Percentiles rank a stretch among this genome's conserved stretches.
phyloP scores from a whole-genome alignment of 176 grass and related monocot genomes.

The Aegilops sharonensis region DNA sequence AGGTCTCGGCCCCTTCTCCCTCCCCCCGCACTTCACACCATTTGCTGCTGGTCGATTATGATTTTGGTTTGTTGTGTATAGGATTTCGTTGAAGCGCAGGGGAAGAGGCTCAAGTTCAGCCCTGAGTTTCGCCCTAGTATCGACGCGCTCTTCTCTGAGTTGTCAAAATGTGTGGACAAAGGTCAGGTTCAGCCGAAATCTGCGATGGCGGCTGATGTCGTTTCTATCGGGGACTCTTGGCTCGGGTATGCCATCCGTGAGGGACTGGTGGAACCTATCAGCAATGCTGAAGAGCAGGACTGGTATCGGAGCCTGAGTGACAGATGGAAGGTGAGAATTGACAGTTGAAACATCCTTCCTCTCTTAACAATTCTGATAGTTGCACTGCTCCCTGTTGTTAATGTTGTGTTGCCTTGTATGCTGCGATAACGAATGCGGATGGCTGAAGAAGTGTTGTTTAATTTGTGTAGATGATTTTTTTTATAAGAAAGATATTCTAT shows the following conservation, averaged over 20 bases:
- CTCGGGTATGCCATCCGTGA: slow-evolving; percentile 59
- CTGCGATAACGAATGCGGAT: background rate
- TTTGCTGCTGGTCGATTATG: background rate
- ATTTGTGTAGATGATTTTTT: background rate
- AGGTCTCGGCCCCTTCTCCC: slow-evolving; percentile 42
- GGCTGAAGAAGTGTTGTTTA: background rate
- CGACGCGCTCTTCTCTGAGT: slow-evolving; percentile 64
- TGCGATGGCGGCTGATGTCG: slow-evolving; percentile 63
- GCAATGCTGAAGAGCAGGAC: slow-evolving; percentile 60
- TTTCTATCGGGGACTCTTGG: slow-evolving; percentile 89
- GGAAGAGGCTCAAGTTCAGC: slow-evolving; percentile 74
- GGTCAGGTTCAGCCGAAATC: slow-evolving; percentile 65
- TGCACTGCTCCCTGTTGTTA: background rate
- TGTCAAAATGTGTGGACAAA: slow-evolving; percentile 65
- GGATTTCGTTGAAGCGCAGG: slow-evolving; percentile 84
- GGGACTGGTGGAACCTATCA: slow-evolving; percentile 76
- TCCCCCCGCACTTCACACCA: background rate
- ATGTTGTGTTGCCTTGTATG: background rate
- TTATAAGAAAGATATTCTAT: background rate
- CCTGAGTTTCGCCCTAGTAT: slow-evolving; percentile 50
- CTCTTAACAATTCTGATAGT: background rate
- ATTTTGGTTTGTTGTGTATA: slow-evolving; percentile 31
- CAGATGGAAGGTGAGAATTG: slow-evolving; percentile 82
- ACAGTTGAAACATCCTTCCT: slow-evolving; percentile 4
- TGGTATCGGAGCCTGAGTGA: slow-evolving; percentile 72